A percentile compares a stretch with the other conserved stretches of the same genome.
phyloP scores from a whole-genome alignment of 1,139 yeast species.

The Suhomyces maxii region DNA sequence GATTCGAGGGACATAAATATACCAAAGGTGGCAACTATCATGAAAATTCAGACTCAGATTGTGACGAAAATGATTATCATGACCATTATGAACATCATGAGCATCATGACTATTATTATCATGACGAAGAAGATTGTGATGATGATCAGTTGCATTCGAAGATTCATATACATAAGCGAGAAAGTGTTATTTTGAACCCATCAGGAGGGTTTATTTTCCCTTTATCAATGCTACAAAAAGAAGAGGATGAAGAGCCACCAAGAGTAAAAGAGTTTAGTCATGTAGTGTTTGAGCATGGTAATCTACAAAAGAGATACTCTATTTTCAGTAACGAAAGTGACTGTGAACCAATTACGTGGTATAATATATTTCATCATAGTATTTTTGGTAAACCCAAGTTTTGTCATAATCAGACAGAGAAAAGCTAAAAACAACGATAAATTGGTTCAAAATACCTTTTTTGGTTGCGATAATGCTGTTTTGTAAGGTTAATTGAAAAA shows the following conservation, averaged over 20 bases:
- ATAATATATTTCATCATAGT: slow-evolving; percentile 47
- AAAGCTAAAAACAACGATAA: background rate
- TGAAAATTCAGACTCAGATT: background rate
- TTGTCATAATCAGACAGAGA: slow-evolving; percentile 21
- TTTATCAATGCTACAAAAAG: slow-evolving; percentile 21
- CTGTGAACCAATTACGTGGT: slow-evolving; percentile 53
- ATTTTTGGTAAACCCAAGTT: slow-evolving; percentile 49
- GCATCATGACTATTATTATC: too few relatives aligned
- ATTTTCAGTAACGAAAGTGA: slow-evolving; percentile 16
- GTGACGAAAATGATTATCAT: too few relatives aligned
- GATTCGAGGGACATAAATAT: background rate
- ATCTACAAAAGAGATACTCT: slow-evolving; percentile 5
- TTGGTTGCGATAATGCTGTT: too few relatives aligned
- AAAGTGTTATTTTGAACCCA: background rate
- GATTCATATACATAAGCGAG: too few relatives aligned
- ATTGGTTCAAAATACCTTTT: background rate
- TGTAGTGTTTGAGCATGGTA: slow-evolving; percentile 8
- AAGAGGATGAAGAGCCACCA: slow-evolving; percentile 18
- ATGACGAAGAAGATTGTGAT: too few relatives aligned
- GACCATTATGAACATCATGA: too few relatives aligned
- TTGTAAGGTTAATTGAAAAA: too few relatives aligned
- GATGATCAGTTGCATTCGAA: too few relatives aligned
- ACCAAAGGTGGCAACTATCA: background rate
- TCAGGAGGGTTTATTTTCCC: slow-evolving; percentile 17
- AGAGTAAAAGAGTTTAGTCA: slow-evolving; percentile 29